phyloP scores from a whole-genome alignment of 352 stramenopile species.

The Phytophthora macrochlamydospora region DNA sequence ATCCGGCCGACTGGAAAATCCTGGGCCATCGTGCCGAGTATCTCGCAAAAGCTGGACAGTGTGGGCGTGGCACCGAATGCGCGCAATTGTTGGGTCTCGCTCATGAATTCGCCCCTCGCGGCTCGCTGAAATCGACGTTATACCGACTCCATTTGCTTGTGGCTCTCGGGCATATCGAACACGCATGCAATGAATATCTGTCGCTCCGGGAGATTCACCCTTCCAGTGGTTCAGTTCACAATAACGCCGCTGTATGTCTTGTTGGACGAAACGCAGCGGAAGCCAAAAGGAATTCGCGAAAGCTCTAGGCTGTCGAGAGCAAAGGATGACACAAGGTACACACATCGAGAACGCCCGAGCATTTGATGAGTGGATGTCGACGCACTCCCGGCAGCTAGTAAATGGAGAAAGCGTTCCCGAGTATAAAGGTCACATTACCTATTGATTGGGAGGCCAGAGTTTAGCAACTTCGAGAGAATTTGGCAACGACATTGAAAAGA shows the following conservation, averaged over 20 bases:
- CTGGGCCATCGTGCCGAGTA: conserved; percentile 27
- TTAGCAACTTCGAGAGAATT: too few species aligned
- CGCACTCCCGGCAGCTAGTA: neutral
- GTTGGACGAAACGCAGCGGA: conserved; percentile 4
- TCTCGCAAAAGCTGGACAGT: conserved; percentile 7
- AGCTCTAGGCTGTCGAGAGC: conserved; percentile 1
- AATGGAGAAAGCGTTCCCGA: neutral
- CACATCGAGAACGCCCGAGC: conserved; percentile 8
- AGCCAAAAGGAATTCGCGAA: conserved; percentile 3
- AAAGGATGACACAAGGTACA: neutral
- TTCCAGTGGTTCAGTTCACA: conserved; percentile 15
- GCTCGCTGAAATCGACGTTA: conserved; percentile 27
- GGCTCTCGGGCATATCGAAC: conserved; percentile 3
- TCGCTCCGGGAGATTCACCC: conserved; percentile 5
- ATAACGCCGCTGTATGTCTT: conserved; percentile 30
- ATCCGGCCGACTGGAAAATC: conserved; percentile 52
- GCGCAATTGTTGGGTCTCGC: conserved; percentile 17
- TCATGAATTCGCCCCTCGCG: conserved; percentile 16
- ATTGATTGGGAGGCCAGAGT: neutral
- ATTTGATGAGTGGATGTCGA: conserved; percentile 5
- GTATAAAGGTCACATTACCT: conserved; percentile 6
- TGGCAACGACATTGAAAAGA: too few species aligned
- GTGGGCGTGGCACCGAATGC: conserved; percentile 5
- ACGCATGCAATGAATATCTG: conserved; percentile 23
- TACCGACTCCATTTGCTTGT: conserved; percentile 25